A percentile compares a stretch with the other conserved stretches of the same genome.
These are phyloP conservation scores for Neofusicoccum sp. DNA, from an alignment of 2,329 filamentous ascomycete species.

Conservation along the genomic window DNA sequence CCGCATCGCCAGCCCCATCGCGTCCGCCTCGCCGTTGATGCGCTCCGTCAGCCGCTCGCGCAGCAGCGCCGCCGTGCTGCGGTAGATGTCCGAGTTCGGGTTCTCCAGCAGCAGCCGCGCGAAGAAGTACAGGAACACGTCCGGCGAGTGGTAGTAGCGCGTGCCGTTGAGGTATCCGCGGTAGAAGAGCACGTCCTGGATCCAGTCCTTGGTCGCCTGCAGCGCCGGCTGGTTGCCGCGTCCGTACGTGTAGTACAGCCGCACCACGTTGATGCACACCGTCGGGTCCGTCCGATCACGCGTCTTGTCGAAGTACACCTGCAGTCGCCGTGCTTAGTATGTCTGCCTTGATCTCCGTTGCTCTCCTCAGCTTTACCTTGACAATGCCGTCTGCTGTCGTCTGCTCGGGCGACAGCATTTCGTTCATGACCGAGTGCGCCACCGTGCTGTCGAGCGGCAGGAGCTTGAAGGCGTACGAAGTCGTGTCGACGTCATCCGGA, in stretches of 20 bases:
- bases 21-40: constrained; percentile 25
- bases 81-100: constrained; percentile 23
- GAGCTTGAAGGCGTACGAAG: constrained; percentile 30
- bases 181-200: constrained; percentile 23
- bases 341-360: neutral
- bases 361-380: neutral
- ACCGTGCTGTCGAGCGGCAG: constrained; percentile 21
- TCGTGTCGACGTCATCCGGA: constrained; percentile 38
- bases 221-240: constrained; percentile 26
- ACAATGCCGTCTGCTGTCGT: neutral
- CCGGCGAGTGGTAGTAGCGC: constrained; percentile 31
- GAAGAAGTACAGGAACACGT: constrained; percentile 35
- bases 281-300: constrained; percentile 29
- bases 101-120: constrained; percentile 26
- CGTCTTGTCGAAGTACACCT: constrained; percentile 33
- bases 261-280: constrained; percentile 35
- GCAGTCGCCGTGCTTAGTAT: neutral
- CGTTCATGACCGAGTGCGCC: constrained; percentile 10
- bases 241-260: constrained; percentile 31
- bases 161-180: constrained; percentile 35
- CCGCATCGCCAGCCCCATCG: constrained; percentile 30
- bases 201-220: constrained; percentile 26
- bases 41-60: constrained; percentile 26
- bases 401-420: neutral
- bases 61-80: constrained; percentile 25